Conservation (phyloP, 768 basidiomycete species). For the Boletus tomentosulus region DNA sequence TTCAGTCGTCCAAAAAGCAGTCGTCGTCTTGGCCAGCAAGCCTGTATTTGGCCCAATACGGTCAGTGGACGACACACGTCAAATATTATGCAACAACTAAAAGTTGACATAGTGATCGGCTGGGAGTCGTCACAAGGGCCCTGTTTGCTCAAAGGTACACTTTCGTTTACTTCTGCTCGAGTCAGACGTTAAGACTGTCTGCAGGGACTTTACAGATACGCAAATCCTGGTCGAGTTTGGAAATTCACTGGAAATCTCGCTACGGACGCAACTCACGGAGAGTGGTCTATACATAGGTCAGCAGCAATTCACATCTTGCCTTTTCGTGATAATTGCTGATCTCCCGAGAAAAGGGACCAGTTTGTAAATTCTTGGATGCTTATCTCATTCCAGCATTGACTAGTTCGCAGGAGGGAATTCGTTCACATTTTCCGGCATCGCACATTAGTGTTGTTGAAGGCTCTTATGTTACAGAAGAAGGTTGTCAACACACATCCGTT, state of each 20-base stretch:
- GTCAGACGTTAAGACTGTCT: neutral
- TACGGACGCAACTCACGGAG: constrained; percentile 82
- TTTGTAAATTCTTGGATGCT: constrained; percentile 42
- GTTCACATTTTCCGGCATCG: constrained; percentile 92
- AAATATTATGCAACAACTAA: constrained; percentile 1
- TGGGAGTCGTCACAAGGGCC: constrained; percentile 91
- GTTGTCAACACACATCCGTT: constrained; percentile 38
- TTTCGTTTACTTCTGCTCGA: neutral
- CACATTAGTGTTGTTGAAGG: constrained; percentile 90
- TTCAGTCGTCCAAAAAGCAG: constrained; percentile 95
- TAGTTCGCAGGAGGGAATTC: constrained; percentile 67
- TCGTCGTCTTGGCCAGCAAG: constrained; percentile 87
- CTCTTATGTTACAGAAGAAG: constrained; percentile 89
- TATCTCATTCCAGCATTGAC: neutral
- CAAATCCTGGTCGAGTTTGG: constrained; percentile 89
- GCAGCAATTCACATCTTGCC: constrained; percentile 16
- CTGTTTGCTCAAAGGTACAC: constrained; percentile 76
- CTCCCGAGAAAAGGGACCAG: constrained; percentile 53
- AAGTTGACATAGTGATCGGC: constrained; percentile 64
- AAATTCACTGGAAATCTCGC: constrained; percentile 65
- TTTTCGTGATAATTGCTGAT: constrained; percentile 5
- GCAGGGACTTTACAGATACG: constrained; percentile 82
- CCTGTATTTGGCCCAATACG: constrained; percentile 94
- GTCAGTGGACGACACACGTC: constrained; percentile 32
- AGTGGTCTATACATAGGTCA: constrained; percentile 93